Evolutionary conservation across 176 grass and related monocot genomes (phyloP), one percentile per base, ranked within the genome.

Genomic region (Echinochloa phyllopogon): DNA sequence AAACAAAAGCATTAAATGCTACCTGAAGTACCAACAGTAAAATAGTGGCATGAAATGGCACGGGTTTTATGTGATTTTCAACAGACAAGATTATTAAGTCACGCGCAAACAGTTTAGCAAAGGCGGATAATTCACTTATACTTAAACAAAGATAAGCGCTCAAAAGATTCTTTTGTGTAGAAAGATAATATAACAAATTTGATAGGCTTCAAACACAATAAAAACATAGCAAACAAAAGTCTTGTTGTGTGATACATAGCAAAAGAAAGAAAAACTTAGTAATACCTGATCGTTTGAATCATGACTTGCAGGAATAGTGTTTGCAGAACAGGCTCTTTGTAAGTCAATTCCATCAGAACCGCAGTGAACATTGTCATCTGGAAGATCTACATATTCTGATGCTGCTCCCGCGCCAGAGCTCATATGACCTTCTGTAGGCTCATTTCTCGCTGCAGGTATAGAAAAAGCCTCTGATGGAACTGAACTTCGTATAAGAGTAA

Each of bases 221-320:
- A 69, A 55, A 50, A 8, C 18, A 74, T 18, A 66, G 38, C 41
- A 61, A 79, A 47, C 42, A 47, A 50, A 78, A 42, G 36, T 62
- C 21, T 47, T 51, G 21, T 38, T 15, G 51, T 59, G 69, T 38
- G 17, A 63, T 42, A 69, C 23, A 42, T 44, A 75, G 52, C 49
- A 75, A 39, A 40, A 57, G 49, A 75, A 53, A 62, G 65, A 79
- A 49, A 62, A 72, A 33, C 8, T 61, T 1, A 51, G 37, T 50
- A 36, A 65, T 90, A 91, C 89, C 87, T 94, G 69, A 64, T 81
- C 44, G 47, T 56, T 37, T 39, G 75, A 91, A 71, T 45, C 42
- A 66, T 81, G 72, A 84, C 74, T 74, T 69, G 45, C 27, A 87
- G 75, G 82, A 72, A 59, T 25, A 69, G 65, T 24, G 50, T 67